Evolutionary conservation across 2,329 filamentous ascomycete species (phyloP), one percentile per base, ranked within the genome.

Genomic region (Alternaria hordeiaustralica): DNA sequence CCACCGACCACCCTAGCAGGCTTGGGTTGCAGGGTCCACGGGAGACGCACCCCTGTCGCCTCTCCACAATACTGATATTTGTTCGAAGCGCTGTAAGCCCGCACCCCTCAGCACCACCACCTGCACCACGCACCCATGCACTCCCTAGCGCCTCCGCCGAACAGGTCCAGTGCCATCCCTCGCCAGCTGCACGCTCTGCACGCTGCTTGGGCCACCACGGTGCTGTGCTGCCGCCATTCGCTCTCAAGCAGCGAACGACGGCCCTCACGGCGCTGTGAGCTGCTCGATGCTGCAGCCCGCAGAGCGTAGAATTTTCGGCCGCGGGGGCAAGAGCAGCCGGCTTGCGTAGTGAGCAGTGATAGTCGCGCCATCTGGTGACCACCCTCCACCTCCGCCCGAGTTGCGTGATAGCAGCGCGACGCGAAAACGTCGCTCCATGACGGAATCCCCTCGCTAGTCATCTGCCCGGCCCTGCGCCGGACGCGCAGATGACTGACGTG

Each of bases 381-480:
- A 65, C 61, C 36, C 58, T 61, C 60, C 59, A 46, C 47, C 41
- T 13, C 33, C 43, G 28, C 9, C 26, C 20, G 53, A 55, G 47
- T 41, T 44, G 61, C 61, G 57, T 58, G 57, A 61, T 57, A 41
- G 46, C 60, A 64, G 33, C 43, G 69, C 70, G 65, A 70, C 67
- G 60, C 68, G 59, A 64, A 66, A 54, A 68, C 44, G 26, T 47
- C 54, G 58, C 63, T 64, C 60, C 57, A 71, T 75, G 74, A 75
- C 74, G 67, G 36, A 68, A 65, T 54, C 43, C 62, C 54, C 57
- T 53, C 64, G 63, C 72, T 73, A 71, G 76, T 78, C 76, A 77
- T 73, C 75, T 75, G 75, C 64, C 63, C 67, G 68, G 69, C 71
- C 73, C 69, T 75, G 69, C 75, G 75, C 73, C 72, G 68, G 71